These are phyloP conservation scores for Mucor velutinosus DNA, from an alignment of 371 early-diverging fungal genomes.

Conservation along the genomic window DNA sequence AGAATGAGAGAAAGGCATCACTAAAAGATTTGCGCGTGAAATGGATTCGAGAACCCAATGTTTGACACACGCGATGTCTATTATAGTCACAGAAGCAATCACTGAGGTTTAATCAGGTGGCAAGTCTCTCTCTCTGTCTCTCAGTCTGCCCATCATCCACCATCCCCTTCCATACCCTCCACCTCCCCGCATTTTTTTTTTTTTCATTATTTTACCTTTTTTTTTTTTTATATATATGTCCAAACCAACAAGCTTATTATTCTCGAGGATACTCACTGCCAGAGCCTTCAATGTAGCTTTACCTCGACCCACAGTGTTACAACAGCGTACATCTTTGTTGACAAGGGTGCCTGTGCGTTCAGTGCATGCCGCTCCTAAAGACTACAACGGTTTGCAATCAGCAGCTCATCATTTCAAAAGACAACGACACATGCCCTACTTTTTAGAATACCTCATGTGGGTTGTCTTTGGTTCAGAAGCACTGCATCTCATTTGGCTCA, in stretches of 20 bases:
- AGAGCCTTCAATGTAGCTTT: background rate
- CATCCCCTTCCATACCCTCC: background rate
- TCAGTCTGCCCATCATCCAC: background rate
- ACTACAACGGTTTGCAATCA: conserved; percentile 24
- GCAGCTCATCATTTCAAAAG: conserved; percentile 46
- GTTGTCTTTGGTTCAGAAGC: conserved; percentile 53
- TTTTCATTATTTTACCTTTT: background rate
- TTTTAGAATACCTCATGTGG: conserved; percentile 56
- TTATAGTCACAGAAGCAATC: background rate
- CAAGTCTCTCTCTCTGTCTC: background rate
- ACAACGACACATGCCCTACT: conserved; percentile 48
- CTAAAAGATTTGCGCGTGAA: background rate
- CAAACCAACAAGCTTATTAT: background rate
- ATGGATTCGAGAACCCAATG: background rate
- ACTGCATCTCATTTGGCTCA: conserved; percentile 54
- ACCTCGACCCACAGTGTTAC: background rate
- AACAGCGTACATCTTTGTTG: background rate
- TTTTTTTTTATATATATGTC: background rate
- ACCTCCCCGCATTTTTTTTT: background rate
- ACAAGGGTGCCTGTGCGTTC: conserved; percentile 12
- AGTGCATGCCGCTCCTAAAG: conserved; percentile 24
- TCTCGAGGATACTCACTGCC: background rate
- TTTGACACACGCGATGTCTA: background rate
- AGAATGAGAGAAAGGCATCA: background rate
- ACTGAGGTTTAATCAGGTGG: background rate